Evolutionary conservation across 2,329 filamentous ascomycete species (phyloP).

Genomic region (Akanthomyces dipterigenus): DNA sequence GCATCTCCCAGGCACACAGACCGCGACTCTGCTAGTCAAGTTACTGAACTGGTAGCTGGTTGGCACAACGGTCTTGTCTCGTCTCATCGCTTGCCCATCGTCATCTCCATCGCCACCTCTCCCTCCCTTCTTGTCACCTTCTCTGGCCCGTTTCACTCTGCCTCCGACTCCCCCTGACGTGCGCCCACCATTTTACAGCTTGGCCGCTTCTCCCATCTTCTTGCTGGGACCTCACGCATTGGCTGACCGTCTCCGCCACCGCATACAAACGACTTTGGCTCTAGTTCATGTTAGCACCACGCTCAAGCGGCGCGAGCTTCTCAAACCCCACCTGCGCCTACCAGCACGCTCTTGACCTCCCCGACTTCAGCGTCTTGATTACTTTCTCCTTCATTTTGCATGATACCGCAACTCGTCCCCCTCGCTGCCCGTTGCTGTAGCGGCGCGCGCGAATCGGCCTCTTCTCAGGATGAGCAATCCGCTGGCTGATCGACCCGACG

Average conservation of each 20-base stretch:
- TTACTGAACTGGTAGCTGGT: too few species aligned
- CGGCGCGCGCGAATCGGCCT: background rate
- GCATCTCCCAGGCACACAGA: too few species aligned
- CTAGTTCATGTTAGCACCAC: background rate
- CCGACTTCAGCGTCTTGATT: background rate
- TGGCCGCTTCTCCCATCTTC: background rate
- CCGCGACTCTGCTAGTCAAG: too few species aligned
- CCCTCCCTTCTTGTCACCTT: too few species aligned
- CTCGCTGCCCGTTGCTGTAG: slow-evolving; percentile 3
- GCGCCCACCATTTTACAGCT: background rate
- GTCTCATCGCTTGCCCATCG: too few species aligned
- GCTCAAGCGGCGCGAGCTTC: background rate
- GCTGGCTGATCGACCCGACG: background rate
- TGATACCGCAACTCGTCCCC: background rate
- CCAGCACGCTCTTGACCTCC: background rate
- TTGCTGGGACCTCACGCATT: background rate
- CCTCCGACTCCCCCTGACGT: background rate
- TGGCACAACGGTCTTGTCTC: too few species aligned
- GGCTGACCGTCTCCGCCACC: background rate
- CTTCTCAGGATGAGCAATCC: slow-evolving; percentile 6
- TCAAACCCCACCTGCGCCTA: background rate
- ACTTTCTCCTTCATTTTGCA: background rate
- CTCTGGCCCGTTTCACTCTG: background rate
- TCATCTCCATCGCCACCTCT: background rate
- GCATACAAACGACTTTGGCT: background rate